phyloP scores from a whole-genome alignment of 2,329 filamentous ascomycete species.

The Coniochaeta sp. region DNA sequence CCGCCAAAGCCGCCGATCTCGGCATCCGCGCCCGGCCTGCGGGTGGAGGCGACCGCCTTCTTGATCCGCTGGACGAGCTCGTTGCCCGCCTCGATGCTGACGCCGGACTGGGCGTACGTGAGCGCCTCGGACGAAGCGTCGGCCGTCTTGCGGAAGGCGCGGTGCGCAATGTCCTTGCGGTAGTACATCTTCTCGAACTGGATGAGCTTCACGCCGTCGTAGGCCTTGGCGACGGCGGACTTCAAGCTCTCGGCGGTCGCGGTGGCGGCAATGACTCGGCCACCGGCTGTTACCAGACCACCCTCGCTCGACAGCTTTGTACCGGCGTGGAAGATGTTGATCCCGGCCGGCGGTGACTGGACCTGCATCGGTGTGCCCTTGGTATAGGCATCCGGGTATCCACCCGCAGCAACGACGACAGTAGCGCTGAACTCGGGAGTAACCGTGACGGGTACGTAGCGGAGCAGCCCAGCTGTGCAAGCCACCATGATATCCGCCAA shows the following conservation, averaged over 20 bases:
- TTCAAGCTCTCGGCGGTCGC: slow-evolving; percentile 65
- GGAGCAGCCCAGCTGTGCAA: slow-evolving; percentile 68
- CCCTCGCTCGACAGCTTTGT: slow-evolving; percentile 56
- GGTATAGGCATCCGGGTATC: slow-evolving; percentile 79
- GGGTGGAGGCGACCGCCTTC: slow-evolving; percentile 76
- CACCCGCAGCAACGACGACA: slow-evolving; percentile 86
- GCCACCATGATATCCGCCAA: slow-evolving; percentile 84
- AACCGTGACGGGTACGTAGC: slow-evolving; percentile 60
- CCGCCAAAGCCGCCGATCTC: slow-evolving; percentile 95
- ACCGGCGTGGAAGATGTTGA: slow-evolving; percentile 87
- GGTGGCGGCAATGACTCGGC: slow-evolving; percentile 89
- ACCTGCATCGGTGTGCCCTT: slow-evolving; percentile 63
- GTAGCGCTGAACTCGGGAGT: slow-evolving; percentile 72
- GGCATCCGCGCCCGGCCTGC: slow-evolving; percentile 79
- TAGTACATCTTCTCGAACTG: slow-evolving; percentile 86
- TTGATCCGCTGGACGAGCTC: slow-evolving; percentile 90
- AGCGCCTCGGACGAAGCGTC: slow-evolving; percentile 44
- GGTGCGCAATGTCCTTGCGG: slow-evolving; percentile 85
- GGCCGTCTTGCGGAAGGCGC: slow-evolving; percentile 47
- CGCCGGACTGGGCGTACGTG: slow-evolving; percentile 89
- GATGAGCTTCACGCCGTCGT: slow-evolving; percentile 71
- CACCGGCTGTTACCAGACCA: slow-evolving; percentile 68
- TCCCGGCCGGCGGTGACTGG: slow-evolving; percentile 35
- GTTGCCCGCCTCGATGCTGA: slow-evolving; percentile 92
- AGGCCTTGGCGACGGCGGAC: slow-evolving; percentile 81